phyloP scores from a whole-genome alignment of 2,329 filamentous ascomycete genomes.

The Fusarium sp. region DNA sequence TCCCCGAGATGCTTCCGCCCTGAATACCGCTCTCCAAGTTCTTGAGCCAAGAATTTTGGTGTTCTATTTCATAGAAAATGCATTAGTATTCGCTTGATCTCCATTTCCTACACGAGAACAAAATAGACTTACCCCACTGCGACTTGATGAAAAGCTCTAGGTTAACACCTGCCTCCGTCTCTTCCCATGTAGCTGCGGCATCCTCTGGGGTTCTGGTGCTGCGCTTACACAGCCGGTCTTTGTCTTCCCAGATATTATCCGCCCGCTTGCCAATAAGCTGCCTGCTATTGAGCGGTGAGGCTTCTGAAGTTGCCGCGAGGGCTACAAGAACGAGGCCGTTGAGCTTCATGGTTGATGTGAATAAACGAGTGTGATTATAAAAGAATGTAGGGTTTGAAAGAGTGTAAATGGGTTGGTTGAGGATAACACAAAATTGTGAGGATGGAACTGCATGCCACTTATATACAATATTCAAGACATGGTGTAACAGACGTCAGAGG shows the following conservation, averaged over 20 bases:
- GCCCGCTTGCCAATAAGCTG: too few species aligned
- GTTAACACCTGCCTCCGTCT: neutral
- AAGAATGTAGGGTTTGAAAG: neutral
- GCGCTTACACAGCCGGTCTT: neutral
- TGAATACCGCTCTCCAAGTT: neutral
- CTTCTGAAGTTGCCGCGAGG: neutral
- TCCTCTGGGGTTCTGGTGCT: neutral
- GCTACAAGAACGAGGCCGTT: neutral
- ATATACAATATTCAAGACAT: neutral
- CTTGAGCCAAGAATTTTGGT: slow-evolving; percentile 1
- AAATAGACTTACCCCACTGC: neutral
- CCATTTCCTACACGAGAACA: too few species aligned
- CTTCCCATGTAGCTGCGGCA: neutral
- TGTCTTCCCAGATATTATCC: neutral
- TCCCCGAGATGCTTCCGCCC: neutral
- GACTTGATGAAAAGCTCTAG: neutral
- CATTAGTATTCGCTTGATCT: neutral
- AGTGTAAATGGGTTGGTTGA: neutral
- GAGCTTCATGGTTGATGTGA: neutral
- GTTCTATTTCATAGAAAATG: neutral
- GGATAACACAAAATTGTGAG: neutral
- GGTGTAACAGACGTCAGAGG: neutral
- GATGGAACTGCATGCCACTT: neutral
- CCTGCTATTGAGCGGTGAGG: neutral
- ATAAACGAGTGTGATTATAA: neutral